A percentile compares a stretch with the other conserved stretches of the same genome.
phyloP scores from a whole-genome alignment of 257 asterid genomes.

The Scutellaria barbata region DNA sequence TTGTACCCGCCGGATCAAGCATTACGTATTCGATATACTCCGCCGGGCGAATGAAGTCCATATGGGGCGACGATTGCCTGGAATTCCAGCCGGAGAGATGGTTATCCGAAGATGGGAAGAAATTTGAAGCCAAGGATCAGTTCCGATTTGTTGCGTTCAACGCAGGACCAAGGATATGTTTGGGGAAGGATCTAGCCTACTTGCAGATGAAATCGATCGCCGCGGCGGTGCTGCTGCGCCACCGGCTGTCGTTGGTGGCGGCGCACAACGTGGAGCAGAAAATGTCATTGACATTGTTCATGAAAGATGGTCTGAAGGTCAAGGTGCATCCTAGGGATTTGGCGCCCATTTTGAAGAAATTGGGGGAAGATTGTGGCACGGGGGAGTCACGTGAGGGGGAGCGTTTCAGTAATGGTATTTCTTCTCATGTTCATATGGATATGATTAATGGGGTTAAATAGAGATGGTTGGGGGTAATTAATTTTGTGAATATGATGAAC shows the following conservation, averaged over 20 bases:
- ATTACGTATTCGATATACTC: slow-evolving; percentile 71
- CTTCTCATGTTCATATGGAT: too few relatives aligned
- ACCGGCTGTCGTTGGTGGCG: slow-evolving; percentile 42
- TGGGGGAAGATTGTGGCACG: slow-evolving; percentile 31
- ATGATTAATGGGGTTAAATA: too few relatives aligned
- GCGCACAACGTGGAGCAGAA: slow-evolving; percentile 53
- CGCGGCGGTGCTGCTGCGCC: slow-evolving; percentile 52
- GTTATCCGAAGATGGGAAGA: slow-evolving; percentile 49
- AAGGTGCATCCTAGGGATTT: slow-evolving; percentile 44
- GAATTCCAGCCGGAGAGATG: slow-evolving; percentile 72
- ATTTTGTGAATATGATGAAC: slow-evolving; percentile 4
- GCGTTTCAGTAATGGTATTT: not conserved
- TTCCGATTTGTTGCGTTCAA: slow-evolving; percentile 47
- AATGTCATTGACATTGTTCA: slow-evolving; percentile 51
- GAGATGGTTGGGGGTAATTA: not conserved
- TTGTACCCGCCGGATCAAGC: slow-evolving; percentile 48
- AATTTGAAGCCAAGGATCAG: slow-evolving; percentile 41
- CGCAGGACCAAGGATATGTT: slow-evolving; percentile 52
- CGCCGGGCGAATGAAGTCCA: slow-evolving; percentile 59
- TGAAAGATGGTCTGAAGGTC: slow-evolving; percentile 51
- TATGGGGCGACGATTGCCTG: slow-evolving; percentile 66
- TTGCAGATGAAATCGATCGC: slow-evolving; percentile 53
- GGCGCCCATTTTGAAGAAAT: slow-evolving; percentile 37
- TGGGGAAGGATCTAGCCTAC: slow-evolving; percentile 52
- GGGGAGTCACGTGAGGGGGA: slow-evolving; percentile 31